phyloP scores from a whole-genome alignment of 75 land plant species.

The Pinus tabuliformis region DNA sequence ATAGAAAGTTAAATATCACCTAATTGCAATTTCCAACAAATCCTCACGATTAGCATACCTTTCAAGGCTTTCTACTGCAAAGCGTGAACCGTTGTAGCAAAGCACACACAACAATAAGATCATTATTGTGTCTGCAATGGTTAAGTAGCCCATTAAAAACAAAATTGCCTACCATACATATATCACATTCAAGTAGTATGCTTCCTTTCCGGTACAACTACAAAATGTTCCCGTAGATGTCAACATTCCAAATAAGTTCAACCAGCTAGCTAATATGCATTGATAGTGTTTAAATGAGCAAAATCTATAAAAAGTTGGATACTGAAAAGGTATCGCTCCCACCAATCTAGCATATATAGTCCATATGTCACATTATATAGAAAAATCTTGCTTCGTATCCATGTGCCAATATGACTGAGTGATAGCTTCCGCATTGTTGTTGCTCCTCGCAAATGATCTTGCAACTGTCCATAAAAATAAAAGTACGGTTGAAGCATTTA shows the following conservation, averaged over 20 bases:
- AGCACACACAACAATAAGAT: conserved; percentile 5
- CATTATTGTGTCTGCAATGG: conserved; percentile 6
- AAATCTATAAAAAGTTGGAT: conserved; percentile 20
- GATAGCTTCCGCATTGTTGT: conserved; percentile 1
- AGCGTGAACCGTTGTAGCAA: conserved; percentile 16
- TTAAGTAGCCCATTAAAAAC: conserved; percentile 4
- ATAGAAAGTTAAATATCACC: not conserved
- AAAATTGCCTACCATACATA: not conserved
- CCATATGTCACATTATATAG: conserved; percentile 66
- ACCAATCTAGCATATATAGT: conserved; percentile 73
- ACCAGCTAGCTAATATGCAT: no score
- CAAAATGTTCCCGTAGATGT: not conserved
- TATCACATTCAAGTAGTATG: not conserved
- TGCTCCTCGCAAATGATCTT: not conserved
- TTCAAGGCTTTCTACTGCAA: not conserved
- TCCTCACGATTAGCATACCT: not conserved
- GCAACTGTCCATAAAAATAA: not conserved
- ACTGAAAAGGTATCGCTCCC: conserved; percentile 65
- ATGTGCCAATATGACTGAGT: not conserved
- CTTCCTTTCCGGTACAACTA: not conserved
- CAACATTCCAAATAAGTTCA: not conserved
- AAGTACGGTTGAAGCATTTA: not conserved
- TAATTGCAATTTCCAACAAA: not conserved
- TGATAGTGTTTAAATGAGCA: not conserved
- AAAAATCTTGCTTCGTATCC: conserved; percentile 39